Base-by-base conservation (phyloP, 371 early-diverging fungal species). In the Rhizomucor miehei region DNA sequence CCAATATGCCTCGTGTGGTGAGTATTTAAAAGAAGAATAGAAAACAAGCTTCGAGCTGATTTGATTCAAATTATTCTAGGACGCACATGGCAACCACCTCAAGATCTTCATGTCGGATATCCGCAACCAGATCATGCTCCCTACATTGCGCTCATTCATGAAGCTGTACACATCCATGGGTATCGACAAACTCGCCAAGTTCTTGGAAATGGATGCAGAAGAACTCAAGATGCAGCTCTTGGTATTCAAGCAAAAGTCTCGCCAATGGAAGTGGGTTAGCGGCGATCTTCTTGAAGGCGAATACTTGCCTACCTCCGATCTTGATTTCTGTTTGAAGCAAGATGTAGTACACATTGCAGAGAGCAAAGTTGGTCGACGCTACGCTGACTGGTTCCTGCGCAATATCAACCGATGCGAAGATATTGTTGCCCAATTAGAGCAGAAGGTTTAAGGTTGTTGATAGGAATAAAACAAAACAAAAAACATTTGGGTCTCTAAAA, bases 301-400 rank as follows among this genome's bases (percentile, higher is more conserved):
- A 62, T 82, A 83, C 65, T 73, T 84, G 35, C 75, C 88, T 13
- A 87, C 90, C 3, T 85, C 89, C 6, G 97, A 97, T 60, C 66
- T 95, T 56, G 94, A 95, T 69, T 94, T 97, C 75, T 92, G 89
- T 66, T 62, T 97, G 70, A 90, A 92, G 74, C 72, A 88, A 73
- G 95, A 95, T 57, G 88, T 94, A 79, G 89, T 97, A 65, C 90
- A 92, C 69, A 89, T 97, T 71, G 89, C 92, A 16, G 96, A 97
- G 78, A 87, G 85, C 75, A 93, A 95, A 72, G 87, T 91, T 14
- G 94, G 92, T 23, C 88, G 94, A 52, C 88, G 92, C 55, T 91
- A 91, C 66, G 95, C 89, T 36, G 97, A 97, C 65, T 97, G 93
- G 93, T 95, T 94, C 72, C 83, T 95, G 66, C 87, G 96, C 54